Evolutionary conservation across 192 early-diverging fungal genomes (phyloP).

Genomic region (Phlyctochytrium planicorne): DNA sequence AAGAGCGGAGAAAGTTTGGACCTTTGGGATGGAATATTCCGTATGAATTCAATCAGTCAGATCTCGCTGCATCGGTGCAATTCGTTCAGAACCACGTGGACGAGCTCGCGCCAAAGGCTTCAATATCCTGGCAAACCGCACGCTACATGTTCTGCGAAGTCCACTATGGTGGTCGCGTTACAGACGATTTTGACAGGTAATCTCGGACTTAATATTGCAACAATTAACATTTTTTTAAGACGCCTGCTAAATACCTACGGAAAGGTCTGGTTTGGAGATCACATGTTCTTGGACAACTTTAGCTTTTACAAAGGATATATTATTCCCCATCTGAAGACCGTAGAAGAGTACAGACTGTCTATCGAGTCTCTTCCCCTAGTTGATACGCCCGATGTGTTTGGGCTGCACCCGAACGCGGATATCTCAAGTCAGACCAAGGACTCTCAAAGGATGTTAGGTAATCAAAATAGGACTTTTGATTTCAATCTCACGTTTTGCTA

Average conservation of each 20-base stretch:
- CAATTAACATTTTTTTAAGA: constrained; percentile 21
- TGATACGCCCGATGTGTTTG: constrained; percentile 67
- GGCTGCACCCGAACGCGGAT: constrained; percentile 67
- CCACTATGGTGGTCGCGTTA: constrained; percentile 65
- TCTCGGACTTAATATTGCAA: constrained; percentile 7
- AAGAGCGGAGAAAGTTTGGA: constrained; percentile 66
- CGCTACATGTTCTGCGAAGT: constrained; percentile 72
- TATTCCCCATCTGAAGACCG: constrained; percentile 62
- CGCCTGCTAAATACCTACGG: constrained; percentile 60
- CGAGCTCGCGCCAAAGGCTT: constrained; percentile 62
- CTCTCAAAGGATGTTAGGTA: constrained; percentile 62
- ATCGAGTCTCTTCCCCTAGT: constrained; percentile 59
- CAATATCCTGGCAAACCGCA: constrained; percentile 60
- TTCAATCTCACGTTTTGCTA: constrained; percentile 18
- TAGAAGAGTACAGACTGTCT: constrained; percentile 60
- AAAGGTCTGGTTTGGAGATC: constrained; percentile 69
- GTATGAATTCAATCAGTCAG: constrained; percentile 69
- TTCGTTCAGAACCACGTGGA: constrained; percentile 71
- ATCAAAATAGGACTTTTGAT: background rate
- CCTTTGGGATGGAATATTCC: constrained; percentile 71
- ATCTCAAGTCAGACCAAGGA: constrained; percentile 62
- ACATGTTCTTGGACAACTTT: constrained; percentile 68
- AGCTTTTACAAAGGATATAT: constrained; percentile 63
- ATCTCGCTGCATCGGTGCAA: constrained; percentile 62
- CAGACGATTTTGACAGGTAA: constrained; percentile 65